Evolutionary conservation across 2,329 filamentous ascomycete genomes (phyloP).

Genomic region (Diaporthe vexans): DNA sequence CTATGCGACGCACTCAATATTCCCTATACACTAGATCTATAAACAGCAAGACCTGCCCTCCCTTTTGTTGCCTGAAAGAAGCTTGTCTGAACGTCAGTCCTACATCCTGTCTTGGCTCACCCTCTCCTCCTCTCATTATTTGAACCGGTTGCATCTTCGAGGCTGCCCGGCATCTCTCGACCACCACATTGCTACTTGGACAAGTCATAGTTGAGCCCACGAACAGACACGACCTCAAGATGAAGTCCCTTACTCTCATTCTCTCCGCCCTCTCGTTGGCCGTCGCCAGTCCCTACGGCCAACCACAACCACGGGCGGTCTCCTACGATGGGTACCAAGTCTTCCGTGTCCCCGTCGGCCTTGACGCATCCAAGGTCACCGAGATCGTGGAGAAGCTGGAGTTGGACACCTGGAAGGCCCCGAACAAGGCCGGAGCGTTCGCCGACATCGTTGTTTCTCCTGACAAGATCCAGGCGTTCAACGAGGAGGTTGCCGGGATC

Average conservation of each 20-base stretch:
- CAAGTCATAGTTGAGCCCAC: not conserved
- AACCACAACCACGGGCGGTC: slow-evolving; percentile 43
- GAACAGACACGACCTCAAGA: not conserved
- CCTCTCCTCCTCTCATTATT: not conserved
- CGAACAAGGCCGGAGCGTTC: slow-evolving; percentile 51
- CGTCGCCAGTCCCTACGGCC: slow-evolving; percentile 1
- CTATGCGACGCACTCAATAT: not conserved
- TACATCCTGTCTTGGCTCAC: not conserved
- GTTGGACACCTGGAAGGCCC: slow-evolving; percentile 55
- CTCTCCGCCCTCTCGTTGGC: not conserved
- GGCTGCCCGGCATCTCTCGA: not conserved
- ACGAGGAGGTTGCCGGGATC: slow-evolving; percentile 49
- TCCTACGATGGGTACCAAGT: slow-evolving; percentile 62
- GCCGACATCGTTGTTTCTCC: slow-evolving; percentile 59
- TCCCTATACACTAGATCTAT: slow-evolving; percentile 5
- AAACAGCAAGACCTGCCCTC: not conserved
- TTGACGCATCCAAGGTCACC: slow-evolving; percentile 51
- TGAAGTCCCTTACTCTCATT: slow-evolving; percentile 9
- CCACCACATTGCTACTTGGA: not conserved
- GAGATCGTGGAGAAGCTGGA: slow-evolving; percentile 52
- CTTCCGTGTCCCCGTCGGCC: slow-evolving; percentile 56
- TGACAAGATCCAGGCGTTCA: slow-evolving; percentile 51
- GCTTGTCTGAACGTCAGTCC: slow-evolving; percentile 16
- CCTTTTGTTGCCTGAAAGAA: not conserved
- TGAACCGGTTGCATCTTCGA: not conserved